Percentiles rank a stretch among this genome's conserved stretches.
phyloP scores from a whole-genome alignment of 371 early-diverging fungal species.

The Blakeslea trispora region DNA sequence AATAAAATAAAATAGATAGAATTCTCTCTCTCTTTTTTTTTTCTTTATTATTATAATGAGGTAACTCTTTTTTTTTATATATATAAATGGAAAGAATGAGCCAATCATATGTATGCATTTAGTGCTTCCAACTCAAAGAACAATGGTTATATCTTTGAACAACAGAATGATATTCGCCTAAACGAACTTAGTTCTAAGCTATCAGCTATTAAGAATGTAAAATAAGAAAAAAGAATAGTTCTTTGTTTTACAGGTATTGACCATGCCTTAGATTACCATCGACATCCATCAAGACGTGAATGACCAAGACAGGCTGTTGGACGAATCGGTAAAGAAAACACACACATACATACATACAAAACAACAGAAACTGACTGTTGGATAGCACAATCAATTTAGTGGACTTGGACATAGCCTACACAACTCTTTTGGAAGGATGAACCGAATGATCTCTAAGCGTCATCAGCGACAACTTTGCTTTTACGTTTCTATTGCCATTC shows the following conservation, averaged over 20 bases:
- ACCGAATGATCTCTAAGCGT: constrained; percentile 48
- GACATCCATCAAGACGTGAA: constrained; percentile 51
- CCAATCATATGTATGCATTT: neutral
- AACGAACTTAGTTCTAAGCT: constrained; percentile 46
- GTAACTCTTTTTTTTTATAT: no score
- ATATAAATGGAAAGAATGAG: no score
- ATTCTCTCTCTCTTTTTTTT: no score
- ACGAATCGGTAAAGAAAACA: constrained; percentile 36
- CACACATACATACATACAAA: neutral
- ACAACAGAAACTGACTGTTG: no score
- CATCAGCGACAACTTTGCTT: constrained; percentile 47
- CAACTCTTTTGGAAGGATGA: constrained; percentile 42
- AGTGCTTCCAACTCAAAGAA: constrained; percentile 19
- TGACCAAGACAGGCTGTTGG: constrained; percentile 41
- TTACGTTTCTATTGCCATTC: constrained; percentile 33
- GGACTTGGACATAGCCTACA: constrained; percentile 35
- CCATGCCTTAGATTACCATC: constrained; percentile 37
- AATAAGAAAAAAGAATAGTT: no score
- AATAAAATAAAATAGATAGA: no score
- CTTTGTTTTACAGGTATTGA: no score
- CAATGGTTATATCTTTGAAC: constrained; percentile 42
- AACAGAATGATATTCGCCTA: constrained; percentile 51
- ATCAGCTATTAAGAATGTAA: constrained; percentile 46
- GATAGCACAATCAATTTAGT: constrained; percentile 40
- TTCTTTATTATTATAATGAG: no score